A percentile compares a stretch with the other conserved stretches of the same genome.
Conservation (phyloP, 352 stramenopile genomes). For the Phytopythium boreale region DNA sequence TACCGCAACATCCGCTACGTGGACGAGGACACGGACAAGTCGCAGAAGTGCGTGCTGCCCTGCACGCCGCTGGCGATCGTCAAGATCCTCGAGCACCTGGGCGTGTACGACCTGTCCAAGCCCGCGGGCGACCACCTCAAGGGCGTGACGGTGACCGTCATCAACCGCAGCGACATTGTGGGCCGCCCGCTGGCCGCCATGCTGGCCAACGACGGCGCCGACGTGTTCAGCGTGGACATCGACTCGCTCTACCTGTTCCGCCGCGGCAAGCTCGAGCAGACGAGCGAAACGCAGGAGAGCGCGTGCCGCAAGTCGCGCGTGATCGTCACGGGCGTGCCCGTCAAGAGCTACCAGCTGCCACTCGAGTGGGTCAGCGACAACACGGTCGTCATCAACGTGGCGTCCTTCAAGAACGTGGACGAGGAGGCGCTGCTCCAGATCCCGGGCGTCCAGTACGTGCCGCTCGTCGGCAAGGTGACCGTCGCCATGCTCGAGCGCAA, state of each 20-base stretch:
- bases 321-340: constrained; percentile 94
- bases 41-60: constrained; percentile 95
- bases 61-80: constrained; percentile 96
- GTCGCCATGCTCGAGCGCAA: constrained; percentile 96
- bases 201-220: constrained; percentile 94
- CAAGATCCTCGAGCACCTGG: constrained; percentile 93
- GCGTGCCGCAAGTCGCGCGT: constrained; percentile 90
- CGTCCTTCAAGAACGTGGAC: constrained; percentile 95
- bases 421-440: constrained; percentile 90
- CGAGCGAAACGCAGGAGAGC: constrained; percentile 80
- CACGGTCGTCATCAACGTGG: constrained; percentile 95
- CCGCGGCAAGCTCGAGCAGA: constrained; percentile 87
- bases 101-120: constrained; percentile 79
- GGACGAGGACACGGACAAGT: constrained; percentile 66
- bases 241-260: constrained; percentile 95
- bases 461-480: constrained; percentile 96
- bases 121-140: constrained; percentile 60
- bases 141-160: constrained; percentile 92
- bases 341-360: constrained; percentile 92
- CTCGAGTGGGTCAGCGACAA: constrained; percentile 89
- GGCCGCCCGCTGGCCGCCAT: constrained; percentile 93
- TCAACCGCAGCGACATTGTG: constrained; percentile 97
- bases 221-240: constrained; percentile 95
- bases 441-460: constrained; percentile 92
- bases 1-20: constrained; percentile 97